Evolutionary conservation across 140 eudicot genomes (phyloP), one percentile per base, ranked within the genome.

Genomic region (Oenanthe javanica): DNA sequence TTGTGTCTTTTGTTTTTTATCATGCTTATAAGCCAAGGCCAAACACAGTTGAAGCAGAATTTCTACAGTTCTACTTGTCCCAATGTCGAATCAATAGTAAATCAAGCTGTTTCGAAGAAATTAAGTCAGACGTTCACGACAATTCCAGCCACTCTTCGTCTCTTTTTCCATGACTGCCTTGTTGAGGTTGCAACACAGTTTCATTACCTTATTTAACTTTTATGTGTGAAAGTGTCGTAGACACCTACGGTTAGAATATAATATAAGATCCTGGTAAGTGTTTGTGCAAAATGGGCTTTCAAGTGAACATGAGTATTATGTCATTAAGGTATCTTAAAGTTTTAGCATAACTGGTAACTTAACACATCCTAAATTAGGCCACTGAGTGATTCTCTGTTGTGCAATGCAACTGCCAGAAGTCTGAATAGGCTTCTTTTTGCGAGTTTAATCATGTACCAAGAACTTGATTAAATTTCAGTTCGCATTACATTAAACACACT

Each of bases 101-200:
- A 79, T 72, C 92, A 87, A 73, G 84, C 88, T 4, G 97, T 93
- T 21, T 23, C 72, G 9, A 80, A 79, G 2, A 91, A 93, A 85
- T 79, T 87, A 36, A 84, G 81, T 64, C 92, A 89, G 86, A 90
- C 97, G 12, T 84, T 82, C 40, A 86, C 88, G 0, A 88, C 95
- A 4, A 81, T 90, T 85, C 98, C 95, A 23, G 93, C 91, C 76
- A 93, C 98, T 21, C 86, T 93, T 82, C 97, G 98, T 36, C 88
- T 93, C 66, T 91, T 88, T 79, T 88, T 93, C 86, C 98, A 93
- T 80, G 97, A 93, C 73, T 93, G 97, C 79, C 88, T 93, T 25
- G 88, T 93, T 48, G 91, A 90, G 92, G 98, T 91, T 69, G 52
- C 72, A 42, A 18, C 52, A 75, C 18, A 73, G 11, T 72, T 40